These are phyloP conservation scores for Sugiyamaella boreocaroliniensis DNA, from an alignment of 805 yeast species.

Conservation along the genomic window DNA sequence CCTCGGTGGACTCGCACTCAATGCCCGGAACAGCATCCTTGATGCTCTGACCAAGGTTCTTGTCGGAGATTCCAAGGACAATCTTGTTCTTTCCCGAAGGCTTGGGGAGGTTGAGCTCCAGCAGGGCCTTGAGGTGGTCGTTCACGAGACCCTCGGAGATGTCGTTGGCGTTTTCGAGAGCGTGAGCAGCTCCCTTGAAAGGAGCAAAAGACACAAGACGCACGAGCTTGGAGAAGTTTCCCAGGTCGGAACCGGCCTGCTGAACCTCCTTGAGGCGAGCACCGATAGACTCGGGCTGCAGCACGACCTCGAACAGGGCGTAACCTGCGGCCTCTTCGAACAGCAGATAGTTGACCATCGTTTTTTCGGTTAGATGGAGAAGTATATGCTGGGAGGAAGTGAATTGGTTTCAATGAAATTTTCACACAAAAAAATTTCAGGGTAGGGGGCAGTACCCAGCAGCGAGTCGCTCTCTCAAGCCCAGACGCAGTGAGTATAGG, in stretches of 20 bases:
- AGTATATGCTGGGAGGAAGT: not conserved
- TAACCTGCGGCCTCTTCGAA: conserved; percentile 99
- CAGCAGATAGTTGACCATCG: conserved; percentile 73
- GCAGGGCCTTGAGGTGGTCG: conserved; percentile 80
- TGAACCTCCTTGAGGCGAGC: conserved; percentile 91
- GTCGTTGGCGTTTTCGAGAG: conserved; percentile 96
- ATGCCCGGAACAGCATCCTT: conserved; percentile 84
- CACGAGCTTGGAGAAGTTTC: conserved; percentile 82
- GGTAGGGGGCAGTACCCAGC: not conserved
- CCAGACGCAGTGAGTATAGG: too few species aligned
- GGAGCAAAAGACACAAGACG: conserved; percentile 95
- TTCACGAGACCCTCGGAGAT: conserved; percentile 94
- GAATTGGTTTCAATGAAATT: not conserved
- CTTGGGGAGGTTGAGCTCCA: conserved; percentile 88
- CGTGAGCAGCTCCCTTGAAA: conserved; percentile 99
- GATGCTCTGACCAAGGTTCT: conserved; percentile 91
- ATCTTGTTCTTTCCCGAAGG: conserved; percentile 58
- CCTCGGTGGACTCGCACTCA: conserved; percentile 85
- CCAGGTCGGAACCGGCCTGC: conserved; percentile 77
- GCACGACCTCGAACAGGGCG: conserved; percentile 87
- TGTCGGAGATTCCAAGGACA: conserved; percentile 87
- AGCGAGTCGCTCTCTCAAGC: not conserved
- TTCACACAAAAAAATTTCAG: conserved; percentile 1
- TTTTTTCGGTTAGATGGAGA: not conserved
- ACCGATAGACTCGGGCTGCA: conserved; percentile 92